Base-by-base conservation (phyloP, 2,329 filamentous ascomycete species). In the Xenoacremonium recifei region DNA sequence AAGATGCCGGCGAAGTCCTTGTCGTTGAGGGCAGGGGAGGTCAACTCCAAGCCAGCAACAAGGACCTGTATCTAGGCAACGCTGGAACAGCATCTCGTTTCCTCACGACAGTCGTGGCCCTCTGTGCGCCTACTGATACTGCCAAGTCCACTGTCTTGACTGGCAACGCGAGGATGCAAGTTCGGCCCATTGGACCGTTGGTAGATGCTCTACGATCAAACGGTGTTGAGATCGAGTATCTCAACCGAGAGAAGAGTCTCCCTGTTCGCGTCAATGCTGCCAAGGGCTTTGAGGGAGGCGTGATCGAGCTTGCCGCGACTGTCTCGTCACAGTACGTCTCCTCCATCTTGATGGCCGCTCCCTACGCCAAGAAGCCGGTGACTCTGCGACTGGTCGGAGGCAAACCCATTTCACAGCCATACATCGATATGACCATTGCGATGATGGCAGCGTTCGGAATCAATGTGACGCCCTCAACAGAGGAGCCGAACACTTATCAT, bases 281-380 rank as follows among this genome's bases (percentile, higher is more conserved):
- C 18, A 85, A 84, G 35, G 92, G 91, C 4, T 85, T 96, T 53
- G 80, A 82, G 35, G 92, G 91, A 41, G 93, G 93, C 27, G 76
- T 86, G 20, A 96, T 99, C 55, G 87, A 95, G 62, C 77, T 99
- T 42, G 89, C 91, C 10, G 93, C 93, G 1, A 97, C 93, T 31
- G 87, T 97, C 13, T 99, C 93, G 7, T 97, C 93, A n/a, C 93
- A 99, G 68, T 99, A 97, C 61, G 93, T 99, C 27, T 97, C 93
- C 0, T 96, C 92, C 2, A 83, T 99, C 50, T 75, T 99, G 38
- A 95, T 99, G 89, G 95, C 90, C 45, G 93, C 93, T 0, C 93
- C 93, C 0, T 99, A 97, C 60, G 93, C 93, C 34, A 96, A 96
- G 69, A 84, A 90, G 49, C 88, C 92, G 0, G 91, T 99, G 27